These are phyloP conservation scores for Exidia glandulosa DNA, from an alignment of 768 basidiomycete species.

Conservation along the genomic window DNA sequence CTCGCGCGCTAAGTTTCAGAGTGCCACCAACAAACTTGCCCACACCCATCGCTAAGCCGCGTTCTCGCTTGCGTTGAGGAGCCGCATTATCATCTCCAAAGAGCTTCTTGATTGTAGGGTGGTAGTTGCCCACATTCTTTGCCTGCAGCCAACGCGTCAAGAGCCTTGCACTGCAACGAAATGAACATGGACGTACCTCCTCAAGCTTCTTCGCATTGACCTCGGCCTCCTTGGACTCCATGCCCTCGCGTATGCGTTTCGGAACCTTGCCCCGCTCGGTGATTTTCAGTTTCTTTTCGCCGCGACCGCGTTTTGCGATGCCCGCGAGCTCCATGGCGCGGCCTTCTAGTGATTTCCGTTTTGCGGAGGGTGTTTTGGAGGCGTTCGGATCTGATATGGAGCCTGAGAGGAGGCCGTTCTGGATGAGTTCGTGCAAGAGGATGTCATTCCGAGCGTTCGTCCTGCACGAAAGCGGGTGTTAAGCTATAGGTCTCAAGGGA, in stretches of 20 bases:
- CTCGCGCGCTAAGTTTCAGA: conserved; percentile 50
- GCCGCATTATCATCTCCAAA: conserved; percentile 25
- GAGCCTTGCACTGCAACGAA: not conserved
- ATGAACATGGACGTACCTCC: conserved; percentile 38
- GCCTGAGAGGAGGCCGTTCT: conserved; percentile 69
- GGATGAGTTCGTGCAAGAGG: conserved; percentile 64
- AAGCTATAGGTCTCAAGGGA: not conserved
- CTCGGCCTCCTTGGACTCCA: conserved; percentile 50
- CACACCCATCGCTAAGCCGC: conserved; percentile 68
- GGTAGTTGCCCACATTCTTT: conserved; percentile 77
- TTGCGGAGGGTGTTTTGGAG: conserved; percentile 51
- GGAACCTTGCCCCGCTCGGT: conserved; percentile 60
- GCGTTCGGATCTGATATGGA: conserved; percentile 53
- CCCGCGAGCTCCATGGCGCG: conserved; percentile 67
- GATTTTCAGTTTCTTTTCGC: conserved; percentile 49
- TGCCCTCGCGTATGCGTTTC: conserved; percentile 61
- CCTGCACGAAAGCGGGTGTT: conserved; percentile 25
- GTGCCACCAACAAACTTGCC: conserved; percentile 64
- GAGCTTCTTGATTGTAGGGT: conserved; percentile 61
- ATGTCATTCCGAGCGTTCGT: conserved; percentile 71
- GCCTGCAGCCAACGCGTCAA: conserved; percentile 36
- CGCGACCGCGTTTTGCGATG: conserved; percentile 59
- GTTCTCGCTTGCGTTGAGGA: conserved; percentile 36
- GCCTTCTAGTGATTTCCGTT: conserved; percentile 64
- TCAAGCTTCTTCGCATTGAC: conserved; percentile 44